phyloP scores from a whole-genome alignment of 2,329 filamentous ascomycete genomes.

The Fusarium sambucinum region DNA sequence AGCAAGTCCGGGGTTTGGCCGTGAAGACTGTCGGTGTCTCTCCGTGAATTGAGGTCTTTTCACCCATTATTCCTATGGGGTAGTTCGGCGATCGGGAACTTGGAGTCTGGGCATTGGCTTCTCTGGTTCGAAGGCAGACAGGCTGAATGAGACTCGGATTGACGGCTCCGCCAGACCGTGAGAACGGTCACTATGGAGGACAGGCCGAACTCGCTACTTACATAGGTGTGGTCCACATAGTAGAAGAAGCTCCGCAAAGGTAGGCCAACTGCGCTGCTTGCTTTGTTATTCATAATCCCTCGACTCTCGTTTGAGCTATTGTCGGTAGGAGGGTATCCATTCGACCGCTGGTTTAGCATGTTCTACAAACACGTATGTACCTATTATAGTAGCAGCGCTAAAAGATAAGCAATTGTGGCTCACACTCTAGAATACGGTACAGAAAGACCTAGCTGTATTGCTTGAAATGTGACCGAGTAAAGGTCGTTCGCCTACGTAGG shows the following conservation, averaged over 20 bases:
- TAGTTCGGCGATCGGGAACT: constrained; percentile 40
- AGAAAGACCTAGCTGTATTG: constrained; percentile 24
- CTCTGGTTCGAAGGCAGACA: constrained; percentile 24
- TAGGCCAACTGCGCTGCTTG: constrained; percentile 32
- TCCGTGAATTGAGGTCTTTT: constrained; percentile 24
- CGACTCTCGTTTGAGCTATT: constrained; percentile 43
- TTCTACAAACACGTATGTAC: constrained; percentile 12
- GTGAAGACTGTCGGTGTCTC: constrained; percentile 29
- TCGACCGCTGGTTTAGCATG: constrained; percentile 33
- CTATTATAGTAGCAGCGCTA: constrained; percentile 18
- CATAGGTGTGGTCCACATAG: constrained; percentile 28
- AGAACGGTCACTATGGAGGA: constrained; percentile 6
- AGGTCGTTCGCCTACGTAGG: constrained; percentile 1
- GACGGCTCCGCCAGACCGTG: constrained; percentile 42
- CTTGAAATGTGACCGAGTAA: constrained; percentile 30
- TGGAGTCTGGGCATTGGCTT: constrained; percentile 13
- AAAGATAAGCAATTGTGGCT: constrained; percentile 45
- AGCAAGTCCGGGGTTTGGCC: constrained; percentile 31
- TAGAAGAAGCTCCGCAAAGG: constrained; percentile 37
- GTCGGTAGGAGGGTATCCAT: constrained; percentile 32
- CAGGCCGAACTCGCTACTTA: constrained; percentile 43
- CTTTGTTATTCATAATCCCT: constrained; percentile 50
- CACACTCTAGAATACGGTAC: constrained; percentile 41
- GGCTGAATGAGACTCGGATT: constrained; percentile 23
- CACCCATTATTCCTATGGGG: background rate